Percentiles rank a stretch among this genome's conserved stretches.
Conservation (phyloP, 2,329 filamentous ascomycete species). For the Onygenales sp. region DNA sequence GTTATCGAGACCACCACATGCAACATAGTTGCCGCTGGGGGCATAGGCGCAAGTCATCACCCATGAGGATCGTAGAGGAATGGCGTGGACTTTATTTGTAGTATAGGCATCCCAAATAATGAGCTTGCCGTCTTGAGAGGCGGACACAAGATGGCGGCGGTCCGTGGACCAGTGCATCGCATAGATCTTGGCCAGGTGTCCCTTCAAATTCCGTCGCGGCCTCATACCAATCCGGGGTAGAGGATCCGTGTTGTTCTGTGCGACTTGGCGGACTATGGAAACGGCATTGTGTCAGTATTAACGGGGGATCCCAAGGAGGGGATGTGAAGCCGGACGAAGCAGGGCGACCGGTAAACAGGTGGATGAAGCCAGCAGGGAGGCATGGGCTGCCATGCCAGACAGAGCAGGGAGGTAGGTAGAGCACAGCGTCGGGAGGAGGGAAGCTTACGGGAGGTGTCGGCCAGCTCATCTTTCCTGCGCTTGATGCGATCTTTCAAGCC, state of each 20-base stretch:
- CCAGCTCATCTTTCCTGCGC: slow-evolving; percentile 99
- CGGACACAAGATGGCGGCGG: slow-evolving; percentile 90
- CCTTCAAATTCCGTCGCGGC: slow-evolving; percentile 91
- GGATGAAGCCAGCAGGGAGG: not conserved
- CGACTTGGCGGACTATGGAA: slow-evolving; percentile 66
- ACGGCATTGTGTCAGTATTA: slow-evolving; percentile 1
- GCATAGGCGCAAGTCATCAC: slow-evolving; percentile 99
- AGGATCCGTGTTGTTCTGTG: slow-evolving; percentile 82
- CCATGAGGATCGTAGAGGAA: slow-evolving; percentile 94
- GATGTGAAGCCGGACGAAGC: not conserved
- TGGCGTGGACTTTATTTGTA: slow-evolving; percentile 98
- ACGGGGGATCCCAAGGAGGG: not conserved
- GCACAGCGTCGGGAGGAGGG: slow-evolving; percentile 5
- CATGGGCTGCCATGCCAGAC: not conserved
- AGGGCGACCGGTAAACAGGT: not conserved
- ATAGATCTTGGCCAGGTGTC: slow-evolving; percentile 98
- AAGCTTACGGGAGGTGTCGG: slow-evolving; percentile 88
- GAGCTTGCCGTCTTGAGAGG: slow-evolving; percentile 96
- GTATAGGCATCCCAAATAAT: slow-evolving; percentile 99
- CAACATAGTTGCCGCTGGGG: slow-evolving; percentile 95
- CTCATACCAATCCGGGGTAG: slow-evolving; percentile 95
- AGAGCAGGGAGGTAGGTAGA: not conserved
- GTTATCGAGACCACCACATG: slow-evolving; percentile 96
- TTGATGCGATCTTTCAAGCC: slow-evolving; percentile 97
- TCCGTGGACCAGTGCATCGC: slow-evolving; percentile 99